Conservation (phyloP, 2,329 filamentous ascomycete genomes). For the Podosphaera xanthii region DNA sequence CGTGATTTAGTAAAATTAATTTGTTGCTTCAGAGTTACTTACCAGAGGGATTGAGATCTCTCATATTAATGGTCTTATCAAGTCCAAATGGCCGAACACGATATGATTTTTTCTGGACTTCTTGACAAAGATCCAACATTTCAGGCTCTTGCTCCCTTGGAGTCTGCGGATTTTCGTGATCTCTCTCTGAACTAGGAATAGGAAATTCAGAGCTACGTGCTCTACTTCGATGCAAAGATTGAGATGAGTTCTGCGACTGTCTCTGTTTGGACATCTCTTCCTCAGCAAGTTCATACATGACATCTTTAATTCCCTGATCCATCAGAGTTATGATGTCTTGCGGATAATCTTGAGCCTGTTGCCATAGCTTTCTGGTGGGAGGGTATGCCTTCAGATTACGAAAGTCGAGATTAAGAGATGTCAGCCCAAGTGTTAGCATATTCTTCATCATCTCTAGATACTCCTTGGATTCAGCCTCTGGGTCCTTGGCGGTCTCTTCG, state of each 20-base stretch:
- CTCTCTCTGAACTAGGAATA: conserved; percentile 57
- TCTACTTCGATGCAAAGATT: conserved; percentile 21
- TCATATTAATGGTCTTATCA: conserved; percentile 69
- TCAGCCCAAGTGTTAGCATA: conserved; percentile 72
- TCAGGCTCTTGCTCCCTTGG: conserved; percentile 22
- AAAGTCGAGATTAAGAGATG: conserved; percentile 69
- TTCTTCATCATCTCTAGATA: conserved; percentile 72
- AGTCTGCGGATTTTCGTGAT: conserved; percentile 24
- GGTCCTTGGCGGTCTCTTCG: conserved; percentile 44
- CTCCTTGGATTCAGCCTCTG: conserved; percentile 54
- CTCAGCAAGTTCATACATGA: conserved; percentile 74
- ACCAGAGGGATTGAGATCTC: conserved; percentile 78
- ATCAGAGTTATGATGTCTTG: conserved; percentile 92
- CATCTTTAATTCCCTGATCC: conserved; percentile 83
- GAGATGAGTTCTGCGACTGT: conserved; percentile 30
- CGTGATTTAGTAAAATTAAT: conserved; percentile 10
- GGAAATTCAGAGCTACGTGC: conserved; percentile 50
- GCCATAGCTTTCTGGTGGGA: conserved; percentile 78
- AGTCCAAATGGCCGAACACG: conserved; percentile 77
- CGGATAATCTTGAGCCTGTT: conserved; percentile 82
- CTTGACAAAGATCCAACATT: conserved; percentile 42
- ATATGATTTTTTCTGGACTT: conserved; percentile 65
- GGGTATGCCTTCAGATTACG: conserved; percentile 83
- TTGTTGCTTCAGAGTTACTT: conserved; percentile 11
- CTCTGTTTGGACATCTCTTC: conserved; percentile 53